Evolutionary conservation across 1,284 basidiomycete species (phyloP).

Genomic region (Microbotryum scabiosae): DNA sequence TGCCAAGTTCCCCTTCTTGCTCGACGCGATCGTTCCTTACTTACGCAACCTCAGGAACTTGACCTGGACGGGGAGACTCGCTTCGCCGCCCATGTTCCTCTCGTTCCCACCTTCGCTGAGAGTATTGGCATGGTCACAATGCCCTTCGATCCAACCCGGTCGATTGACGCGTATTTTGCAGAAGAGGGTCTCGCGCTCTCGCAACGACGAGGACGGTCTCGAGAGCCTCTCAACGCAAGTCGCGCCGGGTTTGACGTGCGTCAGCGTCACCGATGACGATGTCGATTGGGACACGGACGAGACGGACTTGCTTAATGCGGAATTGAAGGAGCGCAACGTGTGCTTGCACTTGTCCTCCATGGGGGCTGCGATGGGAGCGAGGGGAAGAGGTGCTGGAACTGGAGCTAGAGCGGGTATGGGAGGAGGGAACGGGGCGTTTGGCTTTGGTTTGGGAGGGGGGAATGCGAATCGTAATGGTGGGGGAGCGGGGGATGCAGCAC

Average conservation of each 20-base stretch:
- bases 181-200: slow-evolving; percentile 2
- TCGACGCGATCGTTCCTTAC: slow-evolving; percentile 18
- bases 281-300: slow-evolving; percentile 14
- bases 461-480: neutral
- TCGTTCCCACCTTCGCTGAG: slow-evolving; percentile 9
- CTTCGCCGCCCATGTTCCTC: slow-evolving; percentile 10
- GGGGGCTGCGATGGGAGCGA: neutral
- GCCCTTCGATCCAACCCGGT: slow-evolving; percentile 10
- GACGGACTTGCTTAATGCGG: slow-evolving; percentile 1
- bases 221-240: slow-evolving; percentile 3
- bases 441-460: neutral
- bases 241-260: slow-evolving; percentile 10
- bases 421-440: no score
- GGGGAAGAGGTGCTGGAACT: neutral
- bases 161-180: slow-evolving; percentile 12
- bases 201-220: slow-evolving; percentile 6
- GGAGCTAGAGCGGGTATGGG: neutral
- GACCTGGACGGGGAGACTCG: slow-evolving; percentile 14
- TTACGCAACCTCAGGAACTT: slow-evolving; percentile 12
- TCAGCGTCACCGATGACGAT: slow-evolving; percentile 20
- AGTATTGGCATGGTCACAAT: slow-evolving; percentile 13
- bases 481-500: no score
- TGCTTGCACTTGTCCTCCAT: slow-evolving; percentile 17
- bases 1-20: slow-evolving; percentile 3
- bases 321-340: neutral